Evolutionary conservation across 768 basidiomycete genomes (phyloP), one percentile per base, ranked within the genome.

Genomic region (Macrolepiota fuliginosa): DNA sequence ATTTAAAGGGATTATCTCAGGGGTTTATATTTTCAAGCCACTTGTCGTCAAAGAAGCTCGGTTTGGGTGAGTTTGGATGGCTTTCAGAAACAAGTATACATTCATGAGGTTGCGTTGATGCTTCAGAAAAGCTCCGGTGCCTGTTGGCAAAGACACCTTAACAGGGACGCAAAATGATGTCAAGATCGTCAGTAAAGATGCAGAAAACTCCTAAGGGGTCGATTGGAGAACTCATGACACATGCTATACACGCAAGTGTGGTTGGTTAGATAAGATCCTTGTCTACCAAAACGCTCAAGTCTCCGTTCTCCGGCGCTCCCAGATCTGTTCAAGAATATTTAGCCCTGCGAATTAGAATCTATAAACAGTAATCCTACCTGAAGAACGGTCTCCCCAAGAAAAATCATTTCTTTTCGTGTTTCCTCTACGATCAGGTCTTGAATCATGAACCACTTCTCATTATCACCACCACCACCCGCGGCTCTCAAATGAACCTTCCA

Each of bases 381-480:
- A 54, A 99, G 77, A 35, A 96, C 90, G n/a, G 91, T 93, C 73
- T 98, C 97, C 27, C 96, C 96, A 37, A 99, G 78, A 72, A 97
- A 95, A 57, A 99, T 96, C 93, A 99, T 95, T 71, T 97, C 94
- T 74, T 92, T 94, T 62, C 94, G 81, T n/a, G 93, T 91, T 70
- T 98, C 96, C 71, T 94, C 91, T 10, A 99, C 96, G 63, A 96
- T 91, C 61, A 99, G 80, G 77, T 99, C 96, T 74, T 98, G 94
- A 54, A 98, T 89, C 78, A 94, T 89, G 73, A 92, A 91, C 97
- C 97, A 98, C 71, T 90, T 93, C 74, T 98, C 96, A 54, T 79
- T 82, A 64, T 95, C 91, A 37, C 88, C 90, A 15, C 88, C 89
- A 54, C 87, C 89, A 17, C 86, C 84, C 29, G 85, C 85, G 54